Percentiles rank a stretch among this genome's conserved stretches.
Conservation (phyloP, 768 basidiomycete genomes). For the Boletales sp. region DNA sequence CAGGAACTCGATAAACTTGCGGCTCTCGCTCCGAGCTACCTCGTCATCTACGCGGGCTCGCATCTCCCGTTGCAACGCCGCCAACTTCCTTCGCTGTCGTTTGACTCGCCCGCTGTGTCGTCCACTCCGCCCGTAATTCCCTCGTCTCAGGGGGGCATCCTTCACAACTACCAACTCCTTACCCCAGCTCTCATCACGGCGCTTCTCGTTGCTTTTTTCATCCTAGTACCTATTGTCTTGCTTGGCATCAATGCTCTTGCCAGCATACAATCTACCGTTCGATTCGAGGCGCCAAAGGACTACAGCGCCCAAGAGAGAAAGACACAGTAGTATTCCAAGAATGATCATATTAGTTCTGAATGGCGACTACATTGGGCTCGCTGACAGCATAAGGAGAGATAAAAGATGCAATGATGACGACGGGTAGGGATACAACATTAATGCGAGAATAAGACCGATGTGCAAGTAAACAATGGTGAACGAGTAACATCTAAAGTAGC, state of each 20-base stretch:
- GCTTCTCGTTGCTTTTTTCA: constrained; percentile 61
- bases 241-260: constrained; percentile 64
- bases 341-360: constrained; percentile 12
- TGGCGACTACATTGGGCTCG: constrained; percentile 15
- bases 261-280: constrained; percentile 68
- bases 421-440: constrained; percentile 28
- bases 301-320: constrained; percentile 72
- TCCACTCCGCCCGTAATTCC: constrained; percentile 29
- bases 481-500: constrained; percentile 13
- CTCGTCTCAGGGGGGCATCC: constrained; percentile 52
- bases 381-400: constrained; percentile 17
- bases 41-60: constrained; percentile 65
- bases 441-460: constrained; percentile 13
- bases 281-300: constrained; percentile 60
- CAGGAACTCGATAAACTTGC: constrained; percentile 48
- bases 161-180: constrained; percentile 72
- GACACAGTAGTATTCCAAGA: constrained; percentile 50
- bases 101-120: constrained; percentile 23
- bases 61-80: constrained; percentile 40
- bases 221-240: constrained; percentile 63
- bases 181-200: constrained; percentile 69
- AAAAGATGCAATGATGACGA: constrained; percentile 22
- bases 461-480: constrained; percentile 10
- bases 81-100: constrained; percentile 31
- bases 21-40: constrained; percentile 51